Percentiles rank a stretch among this genome's conserved stretches.
Evolutionary conservation across 164 flowering plant genomes (phyloP).

Genomic region (Umbellularia californica): DNA sequence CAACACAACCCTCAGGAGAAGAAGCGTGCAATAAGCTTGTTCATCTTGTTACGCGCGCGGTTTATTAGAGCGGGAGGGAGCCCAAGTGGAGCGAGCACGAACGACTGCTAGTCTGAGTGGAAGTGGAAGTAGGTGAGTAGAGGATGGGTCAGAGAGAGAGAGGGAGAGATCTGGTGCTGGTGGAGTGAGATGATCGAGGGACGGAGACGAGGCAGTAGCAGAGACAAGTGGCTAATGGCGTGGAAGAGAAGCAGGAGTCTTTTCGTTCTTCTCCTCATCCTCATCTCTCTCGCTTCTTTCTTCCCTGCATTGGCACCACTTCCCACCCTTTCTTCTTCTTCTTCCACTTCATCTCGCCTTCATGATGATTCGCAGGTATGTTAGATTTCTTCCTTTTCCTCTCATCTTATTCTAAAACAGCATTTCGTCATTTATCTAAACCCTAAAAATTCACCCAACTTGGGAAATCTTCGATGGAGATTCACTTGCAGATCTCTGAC

Average conservation of each 20-base stretch:
- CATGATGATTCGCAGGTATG: not conserved
- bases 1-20: no score
- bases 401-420: not conserved
- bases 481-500: no score
- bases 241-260: constrained; percentile 23
- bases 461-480: not conserved
- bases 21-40: no score
- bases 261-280: constrained; percentile 26
- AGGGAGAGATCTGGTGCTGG: not conserved
- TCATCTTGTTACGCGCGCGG: no score
- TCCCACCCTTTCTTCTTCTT: constrained; percentile 35
- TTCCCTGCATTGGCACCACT: constrained; percentile 46
- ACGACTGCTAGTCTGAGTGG: no score
- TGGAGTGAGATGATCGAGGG: not conserved
- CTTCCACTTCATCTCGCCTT: constrained; percentile 7
- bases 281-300: constrained; percentile 29
- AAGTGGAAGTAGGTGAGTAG: not conserved
- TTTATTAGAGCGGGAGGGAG: no score
- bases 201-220: not conserved
- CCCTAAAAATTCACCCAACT: not conserved
- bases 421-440: not conserved
- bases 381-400: not conserved
- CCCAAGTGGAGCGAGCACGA: no score
- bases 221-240: constrained; percentile 20
- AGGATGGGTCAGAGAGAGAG: no score